Evolutionary conservation across 2,329 filamentous ascomycete species (phyloP).

Genomic region (Colletotrichum sp.): DNA sequence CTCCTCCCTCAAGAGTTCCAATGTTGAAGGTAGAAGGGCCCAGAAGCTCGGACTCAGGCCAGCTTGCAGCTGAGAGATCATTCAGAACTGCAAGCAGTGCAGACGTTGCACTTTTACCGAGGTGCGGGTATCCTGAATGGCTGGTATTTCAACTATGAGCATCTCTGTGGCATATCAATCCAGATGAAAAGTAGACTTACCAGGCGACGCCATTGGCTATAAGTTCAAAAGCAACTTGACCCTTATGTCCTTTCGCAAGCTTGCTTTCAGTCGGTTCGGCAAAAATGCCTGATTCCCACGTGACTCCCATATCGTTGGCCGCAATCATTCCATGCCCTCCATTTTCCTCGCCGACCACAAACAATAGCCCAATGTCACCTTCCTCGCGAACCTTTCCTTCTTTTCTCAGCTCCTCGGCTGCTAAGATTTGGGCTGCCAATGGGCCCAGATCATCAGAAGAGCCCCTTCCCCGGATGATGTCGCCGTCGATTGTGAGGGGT

Average conservation of each 20-base stretch:
- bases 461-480: slow-evolving; percentile 52
- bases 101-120: slow-evolving; percentile 36
- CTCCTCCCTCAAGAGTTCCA: slow-evolving; percentile 42
- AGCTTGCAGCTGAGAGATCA: slow-evolving; percentile 32
- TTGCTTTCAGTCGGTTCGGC: slow-evolving; percentile 30
- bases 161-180: background rate
- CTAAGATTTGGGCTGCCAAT: slow-evolving; percentile 31
- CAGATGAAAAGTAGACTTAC: slow-evolving; percentile 13
- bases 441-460: slow-evolving; percentile 40
- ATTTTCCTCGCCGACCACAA: slow-evolving; percentile 30
- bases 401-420: slow-evolving; percentile 21
- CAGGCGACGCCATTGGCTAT: slow-evolving; percentile 31
- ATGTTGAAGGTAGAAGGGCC: slow-evolving; percentile 44
- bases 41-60: slow-evolving; percentile 39
- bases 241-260: slow-evolving; percentile 29
- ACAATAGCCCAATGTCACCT: slow-evolving; percentile 26
- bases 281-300: slow-evolving; percentile 33
- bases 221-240: slow-evolving; percentile 32
- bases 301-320: slow-evolving; percentile 43
- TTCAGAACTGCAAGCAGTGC: slow-evolving; percentile 35
- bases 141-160: slow-evolving; percentile 1
- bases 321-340: slow-evolving; percentile 28
- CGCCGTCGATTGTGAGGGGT: slow-evolving; percentile 46
- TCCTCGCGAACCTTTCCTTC: slow-evolving; percentile 16
- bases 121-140: slow-evolving; percentile 40